Conservation (phyloP, 2,329 filamentous ascomycete species). For the Penicillium freii region DNA sequence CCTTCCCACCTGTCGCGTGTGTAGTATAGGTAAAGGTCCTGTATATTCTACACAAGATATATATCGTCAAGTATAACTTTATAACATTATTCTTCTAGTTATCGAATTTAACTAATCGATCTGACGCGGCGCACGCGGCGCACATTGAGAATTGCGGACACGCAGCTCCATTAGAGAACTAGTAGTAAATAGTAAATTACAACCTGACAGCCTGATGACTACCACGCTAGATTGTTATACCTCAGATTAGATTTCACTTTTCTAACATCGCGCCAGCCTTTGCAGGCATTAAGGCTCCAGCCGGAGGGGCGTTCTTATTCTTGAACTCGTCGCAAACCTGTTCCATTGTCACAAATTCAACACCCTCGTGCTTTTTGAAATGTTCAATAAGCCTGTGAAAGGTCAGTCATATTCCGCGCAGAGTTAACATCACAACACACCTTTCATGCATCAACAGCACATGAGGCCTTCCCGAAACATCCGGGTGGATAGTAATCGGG, state of each 20-base stretch:
- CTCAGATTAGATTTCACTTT: neutral
- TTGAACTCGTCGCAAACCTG: constrained; percentile 29
- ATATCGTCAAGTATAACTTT: too few species aligned
- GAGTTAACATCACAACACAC: constrained; percentile 32
- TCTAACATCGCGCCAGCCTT: constrained; percentile 15
- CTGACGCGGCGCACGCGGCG: too few species aligned
- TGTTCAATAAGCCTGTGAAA: constrained; percentile 27
- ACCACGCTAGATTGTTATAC: neutral
- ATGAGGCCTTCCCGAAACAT: constrained; percentile 69
- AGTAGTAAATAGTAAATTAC: too few species aligned
- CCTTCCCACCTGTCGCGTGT: too few species aligned
- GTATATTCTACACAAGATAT: too few species aligned
- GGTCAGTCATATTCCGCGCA: neutral
- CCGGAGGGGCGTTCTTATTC: constrained; percentile 21
- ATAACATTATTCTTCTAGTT: too few species aligned
- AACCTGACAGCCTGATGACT: too few species aligned
- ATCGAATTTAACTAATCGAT: too few species aligned
- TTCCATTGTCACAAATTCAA: constrained; percentile 31
- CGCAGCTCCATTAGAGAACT: too few species aligned
- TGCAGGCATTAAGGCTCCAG: constrained; percentile 24
- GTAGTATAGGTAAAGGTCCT: too few species aligned
- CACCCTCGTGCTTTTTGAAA: constrained; percentile 30
- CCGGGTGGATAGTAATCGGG: constrained; percentile 73
- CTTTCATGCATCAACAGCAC: constrained; percentile 71
- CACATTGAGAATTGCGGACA: too few species aligned